A percentile compares a stretch with the other conserved stretches of the same genome.
Evolutionary conservation across 345 rosid genomes (phyloP).

Genomic region (Dimocarpus longan): DNA sequence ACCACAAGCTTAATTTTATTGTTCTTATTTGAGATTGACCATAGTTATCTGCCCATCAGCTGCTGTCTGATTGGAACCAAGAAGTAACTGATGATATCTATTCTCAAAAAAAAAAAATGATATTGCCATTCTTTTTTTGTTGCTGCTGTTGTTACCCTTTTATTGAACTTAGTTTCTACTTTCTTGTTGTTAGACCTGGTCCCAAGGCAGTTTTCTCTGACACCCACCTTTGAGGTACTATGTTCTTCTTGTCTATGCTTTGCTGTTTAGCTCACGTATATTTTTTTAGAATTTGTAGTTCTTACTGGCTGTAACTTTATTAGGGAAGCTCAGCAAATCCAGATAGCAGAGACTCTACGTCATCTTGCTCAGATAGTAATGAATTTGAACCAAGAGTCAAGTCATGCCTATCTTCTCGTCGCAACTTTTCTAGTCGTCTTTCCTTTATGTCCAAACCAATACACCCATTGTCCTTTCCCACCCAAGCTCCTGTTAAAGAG

Average conservation of each 20-base stretch:
- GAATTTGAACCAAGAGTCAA: slow-evolving; percentile 46
- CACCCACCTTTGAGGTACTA: slow-evolving; percentile 45
- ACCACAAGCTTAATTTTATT: not conserved
- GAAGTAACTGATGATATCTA: not conserved
- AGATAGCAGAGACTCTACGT: slow-evolving; percentile 40
- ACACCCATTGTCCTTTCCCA: slow-evolving; percentile 54
- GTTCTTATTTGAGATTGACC: not conserved
- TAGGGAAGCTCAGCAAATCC: slow-evolving; percentile 48
- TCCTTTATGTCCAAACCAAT: slow-evolving; percentile 62
- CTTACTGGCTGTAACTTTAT: slow-evolving; percentile 20
- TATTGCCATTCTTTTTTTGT: not conserved
- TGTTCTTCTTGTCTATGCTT: slow-evolving; percentile 12
- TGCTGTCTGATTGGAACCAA: not conserved
- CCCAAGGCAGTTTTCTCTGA: slow-evolving; percentile 33
- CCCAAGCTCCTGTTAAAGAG: slow-evolving; percentile 28
- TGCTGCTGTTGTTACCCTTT: not conserved
- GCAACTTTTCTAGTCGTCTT: slow-evolving; percentile 44
- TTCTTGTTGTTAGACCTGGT: slow-evolving; percentile 36
- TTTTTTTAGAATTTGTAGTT: slow-evolving; percentile 1
- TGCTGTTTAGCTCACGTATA: not conserved
- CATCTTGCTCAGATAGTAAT: slow-evolving; percentile 54
- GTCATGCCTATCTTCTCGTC: slow-evolving; percentile 40
- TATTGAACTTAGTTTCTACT: slow-evolving; percentile 11
- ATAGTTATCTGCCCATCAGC: not conserved
- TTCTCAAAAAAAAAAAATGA: not conserved